Conservation (phyloP, 2,329 filamentous ascomycete species). For the Colletotrichum neosansevieriae region DNA sequence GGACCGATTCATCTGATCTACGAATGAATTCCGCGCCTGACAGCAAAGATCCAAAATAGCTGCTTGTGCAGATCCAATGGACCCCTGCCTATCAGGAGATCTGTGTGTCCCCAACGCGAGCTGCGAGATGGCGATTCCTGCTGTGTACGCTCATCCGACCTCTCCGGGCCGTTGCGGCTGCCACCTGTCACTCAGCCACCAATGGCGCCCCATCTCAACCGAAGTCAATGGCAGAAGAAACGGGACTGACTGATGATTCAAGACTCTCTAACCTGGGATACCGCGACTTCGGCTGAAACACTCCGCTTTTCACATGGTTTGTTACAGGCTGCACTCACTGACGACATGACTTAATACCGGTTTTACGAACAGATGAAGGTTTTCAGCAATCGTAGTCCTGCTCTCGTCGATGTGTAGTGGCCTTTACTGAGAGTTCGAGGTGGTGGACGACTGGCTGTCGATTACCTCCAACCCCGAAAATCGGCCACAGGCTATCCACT, state of each 20-base stretch:
- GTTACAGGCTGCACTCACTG: neutral
- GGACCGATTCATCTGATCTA: too few relatives aligned
- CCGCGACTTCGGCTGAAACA: slow-evolving; percentile 5
- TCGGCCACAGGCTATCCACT: too few relatives aligned
- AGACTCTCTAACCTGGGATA: neutral
- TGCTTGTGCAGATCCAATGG: neutral
- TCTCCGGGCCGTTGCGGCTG: neutral
- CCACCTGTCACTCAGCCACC: neutral
- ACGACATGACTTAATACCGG: neutral
- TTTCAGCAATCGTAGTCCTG: too few relatives aligned
- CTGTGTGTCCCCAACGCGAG: neutral
- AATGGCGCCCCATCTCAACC: neutral
- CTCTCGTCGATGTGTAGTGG: too few relatives aligned
- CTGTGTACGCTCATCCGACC: neutral
- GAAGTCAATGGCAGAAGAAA: slow-evolving; percentile 1
- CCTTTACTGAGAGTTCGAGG: too few relatives aligned
- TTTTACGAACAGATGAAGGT: too few relatives aligned
- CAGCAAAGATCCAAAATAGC: too few relatives aligned
- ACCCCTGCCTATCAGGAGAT: neutral
- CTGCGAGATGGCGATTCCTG: slow-evolving; percentile 18
- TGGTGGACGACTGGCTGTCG: too few relatives aligned
- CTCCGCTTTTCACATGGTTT: slow-evolving; percentile 3
- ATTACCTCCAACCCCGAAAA: too few relatives aligned
- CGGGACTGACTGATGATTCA: neutral
- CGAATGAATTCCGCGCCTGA: too few relatives aligned